These are phyloP conservation scores for Limnomonas spitsbergensis DNA, from an alignment of 139 green algal species.

Conservation along the genomic window DNA sequence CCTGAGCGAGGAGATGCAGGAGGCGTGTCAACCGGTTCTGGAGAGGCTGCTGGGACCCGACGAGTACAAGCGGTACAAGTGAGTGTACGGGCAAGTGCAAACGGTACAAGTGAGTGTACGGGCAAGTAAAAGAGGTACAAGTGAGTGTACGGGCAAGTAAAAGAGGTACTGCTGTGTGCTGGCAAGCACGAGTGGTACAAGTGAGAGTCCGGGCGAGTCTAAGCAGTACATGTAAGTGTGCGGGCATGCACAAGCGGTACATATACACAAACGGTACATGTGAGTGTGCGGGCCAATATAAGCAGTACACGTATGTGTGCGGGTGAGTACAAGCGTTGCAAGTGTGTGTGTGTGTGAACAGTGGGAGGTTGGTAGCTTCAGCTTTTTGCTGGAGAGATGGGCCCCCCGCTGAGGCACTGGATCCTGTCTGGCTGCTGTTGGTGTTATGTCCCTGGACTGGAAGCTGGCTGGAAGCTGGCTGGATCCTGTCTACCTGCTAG, in stretches of 20 bases:
- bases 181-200: neutral
- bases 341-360: too few relatives aligned
- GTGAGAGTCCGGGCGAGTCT: neutral
- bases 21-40: conserved; percentile 4
- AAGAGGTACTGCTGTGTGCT: neutral
- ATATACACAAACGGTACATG: too few relatives aligned
- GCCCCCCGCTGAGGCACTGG: too few relatives aligned
- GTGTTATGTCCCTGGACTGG: too few relatives aligned
- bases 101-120: neutral
- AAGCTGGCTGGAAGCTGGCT: too few relatives aligned
- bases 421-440: too few relatives aligned
- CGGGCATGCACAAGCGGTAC: neutral
- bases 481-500: too few relatives aligned
- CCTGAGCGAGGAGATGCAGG: neutral
- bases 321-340: neutral
- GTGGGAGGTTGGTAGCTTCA: too few relatives aligned
- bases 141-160: neutral
- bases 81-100: neutral
- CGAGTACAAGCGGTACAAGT: neutral
- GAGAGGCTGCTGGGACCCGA: neutral
- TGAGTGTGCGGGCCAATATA: neutral
- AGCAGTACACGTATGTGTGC: too few relatives aligned
- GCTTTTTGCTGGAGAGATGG: too few relatives aligned
- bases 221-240: conserved; percentile 2
- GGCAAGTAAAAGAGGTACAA: neutral